These are phyloP conservation scores for Termitomyces sp. DNA, from an alignment of 768 basidiomycete species.

Conservation along the genomic window DNA sequence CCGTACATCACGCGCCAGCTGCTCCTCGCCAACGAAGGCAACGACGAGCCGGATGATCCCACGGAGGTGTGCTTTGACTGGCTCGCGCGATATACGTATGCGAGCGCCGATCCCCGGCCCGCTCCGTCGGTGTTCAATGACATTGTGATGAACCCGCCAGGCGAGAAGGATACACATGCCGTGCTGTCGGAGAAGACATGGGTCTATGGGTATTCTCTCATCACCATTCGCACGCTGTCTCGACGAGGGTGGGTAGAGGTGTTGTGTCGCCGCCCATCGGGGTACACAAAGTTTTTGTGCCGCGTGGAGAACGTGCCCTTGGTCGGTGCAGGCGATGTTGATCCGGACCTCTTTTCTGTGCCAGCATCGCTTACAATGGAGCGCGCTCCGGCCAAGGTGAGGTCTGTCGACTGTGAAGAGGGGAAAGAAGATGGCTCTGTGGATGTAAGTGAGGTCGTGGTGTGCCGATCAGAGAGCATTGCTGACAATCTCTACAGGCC, in stretches of 20 bases:
- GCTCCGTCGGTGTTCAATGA: slow-evolving; percentile 74
- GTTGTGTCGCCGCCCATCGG: slow-evolving; percentile 80
- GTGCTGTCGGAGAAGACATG: slow-evolving; percentile 66
- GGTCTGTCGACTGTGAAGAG: slow-evolving; percentile 20
- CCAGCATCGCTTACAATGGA: slow-evolving; percentile 74
- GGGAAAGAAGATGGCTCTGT: slow-evolving; percentile 15
- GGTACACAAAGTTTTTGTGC: slow-evolving; percentile 79
- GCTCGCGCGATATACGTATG: slow-evolving; percentile 92
- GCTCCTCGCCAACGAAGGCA: slow-evolving; percentile 77
- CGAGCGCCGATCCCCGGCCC: slow-evolving; percentile 88
- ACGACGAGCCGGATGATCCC: slow-evolving; percentile 71
- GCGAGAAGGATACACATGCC: slow-evolving; percentile 29
- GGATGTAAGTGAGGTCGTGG: slow-evolving; percentile 4
- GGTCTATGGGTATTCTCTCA: slow-evolving; percentile 78
- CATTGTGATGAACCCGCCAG: slow-evolving; percentile 61
- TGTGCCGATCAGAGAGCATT: background rate
- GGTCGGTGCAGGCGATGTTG: slow-evolving; percentile 78
- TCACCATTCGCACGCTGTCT: slow-evolving; percentile 73
- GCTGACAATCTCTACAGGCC: slow-evolving; percentile 14
- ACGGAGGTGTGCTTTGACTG: slow-evolving; percentile 98
- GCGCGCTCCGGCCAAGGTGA: slow-evolving; percentile 35
- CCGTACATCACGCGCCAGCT: slow-evolving; percentile 85
- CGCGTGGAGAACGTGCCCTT: slow-evolving; percentile 86
- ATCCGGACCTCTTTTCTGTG: slow-evolving; percentile 69
- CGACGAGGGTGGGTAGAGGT: slow-evolving; percentile 88